Evolutionary conservation across 345 rosid species (phyloP).

Genomic region (Salix brachista): DNA sequence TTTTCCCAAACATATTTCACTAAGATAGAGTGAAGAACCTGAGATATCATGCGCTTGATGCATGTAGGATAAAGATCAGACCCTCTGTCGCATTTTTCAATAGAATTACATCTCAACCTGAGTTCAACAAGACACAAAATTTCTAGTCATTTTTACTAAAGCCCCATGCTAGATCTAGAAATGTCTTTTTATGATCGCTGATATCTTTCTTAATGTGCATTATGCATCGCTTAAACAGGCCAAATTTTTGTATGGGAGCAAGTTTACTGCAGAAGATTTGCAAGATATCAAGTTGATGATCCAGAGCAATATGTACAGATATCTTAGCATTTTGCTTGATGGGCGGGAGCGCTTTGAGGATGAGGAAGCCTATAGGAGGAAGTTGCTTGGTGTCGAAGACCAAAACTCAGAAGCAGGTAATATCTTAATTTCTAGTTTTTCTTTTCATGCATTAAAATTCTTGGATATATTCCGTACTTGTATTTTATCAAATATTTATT

Average conservation of each 20-base stretch:
- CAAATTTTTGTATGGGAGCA: slow-evolving; percentile 86
- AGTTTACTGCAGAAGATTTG: slow-evolving; percentile 69
- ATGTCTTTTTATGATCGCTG: neutral
- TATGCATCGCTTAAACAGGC: slow-evolving; percentile 52
- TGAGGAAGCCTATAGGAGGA: slow-evolving; percentile 55
- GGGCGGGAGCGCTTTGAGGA: slow-evolving; percentile 98
- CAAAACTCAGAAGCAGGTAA: slow-evolving; percentile 54
- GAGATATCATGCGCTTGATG: neutral
- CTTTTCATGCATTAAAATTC: neutral
- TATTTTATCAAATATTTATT: neutral
- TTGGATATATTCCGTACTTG: neutral
- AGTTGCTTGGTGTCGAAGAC: slow-evolving; percentile 35
- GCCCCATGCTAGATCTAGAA: neutral
- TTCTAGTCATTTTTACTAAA: neutral
- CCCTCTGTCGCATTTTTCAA: neutral
- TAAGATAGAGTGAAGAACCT: neutral
- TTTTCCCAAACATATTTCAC: neutral
- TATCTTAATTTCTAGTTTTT: neutral
- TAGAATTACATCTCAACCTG: neutral
- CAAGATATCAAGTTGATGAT: slow-evolving; percentile 92
- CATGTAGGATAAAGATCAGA: neutral
- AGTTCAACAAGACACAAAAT: neutral
- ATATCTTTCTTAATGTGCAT: neutral
- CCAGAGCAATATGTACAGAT: slow-evolving; percentile 93
- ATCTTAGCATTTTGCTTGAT: slow-evolving; percentile 89